Percentiles rank a stretch among this genome's conserved stretches.
These are phyloP conservation scores for Melaleuca quinquenervia DNA, from an alignment of 345 rosid genomes.

Conservation along the genomic window DNA sequence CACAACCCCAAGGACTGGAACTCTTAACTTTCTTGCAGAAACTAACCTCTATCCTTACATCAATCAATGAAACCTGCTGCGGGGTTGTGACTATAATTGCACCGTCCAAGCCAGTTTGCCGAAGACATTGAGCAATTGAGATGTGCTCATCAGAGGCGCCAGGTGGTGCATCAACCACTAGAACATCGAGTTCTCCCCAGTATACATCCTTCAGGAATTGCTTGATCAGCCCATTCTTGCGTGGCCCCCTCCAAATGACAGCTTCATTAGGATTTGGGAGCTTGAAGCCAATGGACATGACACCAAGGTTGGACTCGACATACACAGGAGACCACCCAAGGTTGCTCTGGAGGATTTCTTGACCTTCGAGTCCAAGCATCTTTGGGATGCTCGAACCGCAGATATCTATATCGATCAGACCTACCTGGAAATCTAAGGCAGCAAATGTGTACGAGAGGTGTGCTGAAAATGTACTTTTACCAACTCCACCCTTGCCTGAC, in stretches of 20 bases:
- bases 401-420: conserved; percentile 80
- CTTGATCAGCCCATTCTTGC: conserved; percentile 87
- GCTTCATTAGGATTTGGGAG: conserved; percentile 90
- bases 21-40: conserved; percentile 94
- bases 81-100: conserved; percentile 93
- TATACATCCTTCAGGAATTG: conserved; percentile 86
- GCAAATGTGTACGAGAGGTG: conserved; percentile 88
- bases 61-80: conserved; percentile 83
- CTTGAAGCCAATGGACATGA: conserved; percentile 96
- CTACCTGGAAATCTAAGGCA: conserved; percentile 78
- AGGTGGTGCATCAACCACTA: conserved; percentile 91
- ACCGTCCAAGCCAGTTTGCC: conserved; percentile 73
- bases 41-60: conserved; percentile 86
- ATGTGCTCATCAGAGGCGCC: conserved; percentile 97
- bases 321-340: conserved; percentile 98
- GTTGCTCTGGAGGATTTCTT: conserved; percentile 91
- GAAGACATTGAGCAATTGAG: conserved; percentile 88
- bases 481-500: conserved; percentile 97
- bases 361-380: conserved; percentile 93
- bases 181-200: conserved; percentile 90
- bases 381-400: conserved; percentile 98
- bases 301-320: conserved; percentile 91
- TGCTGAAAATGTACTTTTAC: conserved; percentile 93
- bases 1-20: conserved; percentile 81
- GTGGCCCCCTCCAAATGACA: conserved; percentile 96